Conservation (phyloP, 768 basidiomycete genomes). For the Rhizopogon rudus region DNA sequence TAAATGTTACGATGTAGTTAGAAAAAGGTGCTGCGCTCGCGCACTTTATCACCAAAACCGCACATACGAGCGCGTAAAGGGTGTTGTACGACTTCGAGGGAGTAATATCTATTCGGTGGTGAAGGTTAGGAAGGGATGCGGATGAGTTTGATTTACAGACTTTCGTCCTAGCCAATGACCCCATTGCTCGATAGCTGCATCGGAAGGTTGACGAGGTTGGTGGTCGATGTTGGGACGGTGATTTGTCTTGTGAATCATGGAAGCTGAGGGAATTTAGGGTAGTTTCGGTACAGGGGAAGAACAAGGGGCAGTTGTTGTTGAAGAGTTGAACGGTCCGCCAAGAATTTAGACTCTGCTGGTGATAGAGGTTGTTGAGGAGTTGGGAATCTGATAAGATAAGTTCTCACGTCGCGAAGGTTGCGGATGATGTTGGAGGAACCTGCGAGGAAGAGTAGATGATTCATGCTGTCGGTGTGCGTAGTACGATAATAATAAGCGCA, state of each 20-base stretch:
- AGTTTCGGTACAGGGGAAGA: background rate
- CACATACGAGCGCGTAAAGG: conserved; percentile 92
- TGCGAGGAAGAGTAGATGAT: conserved; percentile 9
- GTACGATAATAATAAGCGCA: conserved; percentile 5
- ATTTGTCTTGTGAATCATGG: conserved; percentile 68
- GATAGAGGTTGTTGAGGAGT: conserved; percentile 7
- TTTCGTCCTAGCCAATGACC: conserved; percentile 63
- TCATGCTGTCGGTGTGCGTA: conserved; percentile 2
- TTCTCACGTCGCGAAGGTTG: conserved; percentile 20
- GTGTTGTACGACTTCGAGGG: conserved; percentile 81
- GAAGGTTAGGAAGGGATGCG: conserved; percentile 6
- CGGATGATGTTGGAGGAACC: conserved; percentile 9
- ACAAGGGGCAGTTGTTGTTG: background rate
- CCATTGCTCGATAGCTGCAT: conserved; percentile 56
- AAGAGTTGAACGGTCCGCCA: background rate
- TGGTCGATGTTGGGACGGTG: conserved; percentile 28
- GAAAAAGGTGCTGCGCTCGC: conserved; percentile 15
- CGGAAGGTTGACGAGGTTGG: conserved; percentile 16
- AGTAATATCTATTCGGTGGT: conserved; percentile 58
- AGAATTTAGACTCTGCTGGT: conserved; percentile 5
- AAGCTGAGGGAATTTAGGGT: no score
- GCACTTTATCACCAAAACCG: conserved; percentile 93
- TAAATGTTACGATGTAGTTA: conserved; percentile 9
- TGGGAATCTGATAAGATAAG: conserved; percentile 31
- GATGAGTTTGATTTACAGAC: conserved; percentile 32